phyloP scores from a whole-genome alignment of 805 yeast species.

The Kockiozyma suomiensis region DNA sequence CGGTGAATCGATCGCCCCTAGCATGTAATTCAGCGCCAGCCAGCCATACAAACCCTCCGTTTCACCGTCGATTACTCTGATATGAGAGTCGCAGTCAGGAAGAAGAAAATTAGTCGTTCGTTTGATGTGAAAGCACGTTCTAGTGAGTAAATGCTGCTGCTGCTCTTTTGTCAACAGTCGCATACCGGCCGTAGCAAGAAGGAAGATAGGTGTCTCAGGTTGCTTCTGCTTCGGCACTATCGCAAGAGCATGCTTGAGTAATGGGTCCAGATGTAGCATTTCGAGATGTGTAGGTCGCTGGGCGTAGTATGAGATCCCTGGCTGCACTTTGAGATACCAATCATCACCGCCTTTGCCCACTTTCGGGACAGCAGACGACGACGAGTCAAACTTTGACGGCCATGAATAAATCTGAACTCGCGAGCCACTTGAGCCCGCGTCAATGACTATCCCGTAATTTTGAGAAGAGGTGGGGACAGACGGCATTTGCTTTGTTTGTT shows the following conservation, averaged over 20 bases:
- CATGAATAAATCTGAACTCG: slow-evolving; percentile 81
- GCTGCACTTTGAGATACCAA: slow-evolving; percentile 74
- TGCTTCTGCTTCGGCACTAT: slow-evolving; percentile 67
- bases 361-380: slow-evolving; percentile 47
- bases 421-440: slow-evolving; percentile 96
- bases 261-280: slow-evolving; percentile 64
- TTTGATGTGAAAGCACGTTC: slow-evolving; percentile 62
- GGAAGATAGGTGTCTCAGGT: slow-evolving; percentile 75
- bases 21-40: slow-evolving; percentile 85
- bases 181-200: slow-evolving; percentile 98
- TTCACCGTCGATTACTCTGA: slow-evolving; percentile 89
- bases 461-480: neutral
- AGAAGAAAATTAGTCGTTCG: slow-evolving; percentile 59
- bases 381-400: slow-evolving; percentile 45
- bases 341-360: slow-evolving; percentile 58
- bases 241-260: slow-evolving; percentile 68
- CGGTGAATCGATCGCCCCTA: slow-evolving; percentile 59
- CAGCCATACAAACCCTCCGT: slow-evolving; percentile 96
- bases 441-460: slow-evolving; percentile 82
- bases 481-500: slow-evolving; percentile 7
- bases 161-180: slow-evolving; percentile 64
- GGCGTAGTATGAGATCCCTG: slow-evolving; percentile 79
- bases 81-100: slow-evolving; percentile 65
- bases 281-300: slow-evolving; percentile 60
- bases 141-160: slow-evolving; percentile 56